A percentile compares a stretch with the other conserved stretches of the same genome.
phyloP scores from a whole-genome alignment of 2,329 filamentous ascomycete species.

The Colletotrichum cuscutae region DNA sequence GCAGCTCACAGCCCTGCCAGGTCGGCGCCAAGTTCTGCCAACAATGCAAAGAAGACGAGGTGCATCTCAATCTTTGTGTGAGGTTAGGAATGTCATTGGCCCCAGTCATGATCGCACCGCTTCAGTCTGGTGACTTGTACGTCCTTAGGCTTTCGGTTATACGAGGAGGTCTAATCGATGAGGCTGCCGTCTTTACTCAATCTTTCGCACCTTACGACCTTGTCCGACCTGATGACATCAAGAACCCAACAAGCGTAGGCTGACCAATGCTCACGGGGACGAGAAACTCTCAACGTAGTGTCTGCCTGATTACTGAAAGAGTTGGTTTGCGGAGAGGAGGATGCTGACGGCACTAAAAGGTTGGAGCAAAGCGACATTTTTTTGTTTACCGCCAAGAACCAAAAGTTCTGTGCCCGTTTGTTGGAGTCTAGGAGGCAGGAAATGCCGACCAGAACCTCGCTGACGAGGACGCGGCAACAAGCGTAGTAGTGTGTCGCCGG shows the following conservation, averaged over 20 bases:
- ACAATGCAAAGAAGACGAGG: constrained; percentile 30
- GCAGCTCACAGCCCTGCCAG: constrained; percentile 32
- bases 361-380: background rate
- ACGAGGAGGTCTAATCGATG: constrained; percentile 14
- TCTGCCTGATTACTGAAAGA: background rate
- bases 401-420: background rate
- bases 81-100: constrained; percentile 17
- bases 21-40: constrained; percentile 24
- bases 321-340: constrained; percentile 9
- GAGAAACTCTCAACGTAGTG: background rate
- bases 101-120: constrained; percentile 13
- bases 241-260: background rate
- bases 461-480: background rate
- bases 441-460: background rate
- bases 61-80: constrained; percentile 28
- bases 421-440: background rate
- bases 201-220: background rate
- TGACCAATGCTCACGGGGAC: background rate
- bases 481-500: background rate
- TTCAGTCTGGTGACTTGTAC: constrained; percentile 26
- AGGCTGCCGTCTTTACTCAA: constrained; percentile 5
- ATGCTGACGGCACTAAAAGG: constrained; percentile 23
- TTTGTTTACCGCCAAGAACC: background rate
- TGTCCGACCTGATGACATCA: constrained; percentile 18
- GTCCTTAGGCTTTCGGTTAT: constrained; percentile 9